Evolutionary conservation across 495 filamentous ascomycete species (phyloP).

Genomic region (Beverwykella pulmonaria): DNA sequence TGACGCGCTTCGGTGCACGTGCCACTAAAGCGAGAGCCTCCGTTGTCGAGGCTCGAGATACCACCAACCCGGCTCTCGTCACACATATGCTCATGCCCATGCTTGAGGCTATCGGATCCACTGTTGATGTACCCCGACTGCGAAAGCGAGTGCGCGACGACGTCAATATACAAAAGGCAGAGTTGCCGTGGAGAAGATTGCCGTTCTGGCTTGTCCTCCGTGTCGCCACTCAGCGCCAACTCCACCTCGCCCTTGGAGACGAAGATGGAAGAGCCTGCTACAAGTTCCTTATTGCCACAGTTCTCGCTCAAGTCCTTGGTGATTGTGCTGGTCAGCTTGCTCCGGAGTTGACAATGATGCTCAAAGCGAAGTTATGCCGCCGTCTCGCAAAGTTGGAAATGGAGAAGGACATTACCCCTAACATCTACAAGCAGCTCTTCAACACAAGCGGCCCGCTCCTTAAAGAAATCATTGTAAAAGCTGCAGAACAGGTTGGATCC

Average conservation of each 20-base stretch:
- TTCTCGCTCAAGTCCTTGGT: conserved; percentile 51
- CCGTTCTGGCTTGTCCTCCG: conserved; percentile 64
- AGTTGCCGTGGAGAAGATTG: conserved; percentile 59
- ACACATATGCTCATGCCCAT: conserved; percentile 60
- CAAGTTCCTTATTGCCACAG: conserved; percentile 58
- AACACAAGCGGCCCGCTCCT: conserved; percentile 34
- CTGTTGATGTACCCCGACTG: conserved; percentile 42
- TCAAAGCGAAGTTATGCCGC: conserved; percentile 61
- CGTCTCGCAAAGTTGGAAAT: conserved; percentile 63
- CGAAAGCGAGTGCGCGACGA: conserved; percentile 63
- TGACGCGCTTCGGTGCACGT: conserved; percentile 56
- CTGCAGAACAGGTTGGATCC: conserved; percentile 38
- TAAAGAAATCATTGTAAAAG: conserved; percentile 38
- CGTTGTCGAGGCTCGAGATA: conserved; percentile 58
- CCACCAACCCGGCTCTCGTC: conserved; percentile 56
- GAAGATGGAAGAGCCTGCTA: conserved; percentile 56
- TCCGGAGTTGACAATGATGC: conserved; percentile 44
- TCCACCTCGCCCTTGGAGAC: conserved; percentile 51
- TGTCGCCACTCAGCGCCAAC: conserved; percentile 55
- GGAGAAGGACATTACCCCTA: not conserved
- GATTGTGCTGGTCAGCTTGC: conserved; percentile 41
- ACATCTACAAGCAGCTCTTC: conserved; percentile 35
- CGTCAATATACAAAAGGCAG: conserved; percentile 46
- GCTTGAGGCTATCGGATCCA: conserved; percentile 56
- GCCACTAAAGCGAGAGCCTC: conserved; percentile 54